Conservation (phyloP, 2,329 filamentous ascomycete species). For the Domatiomyces catenatus region DNA sequence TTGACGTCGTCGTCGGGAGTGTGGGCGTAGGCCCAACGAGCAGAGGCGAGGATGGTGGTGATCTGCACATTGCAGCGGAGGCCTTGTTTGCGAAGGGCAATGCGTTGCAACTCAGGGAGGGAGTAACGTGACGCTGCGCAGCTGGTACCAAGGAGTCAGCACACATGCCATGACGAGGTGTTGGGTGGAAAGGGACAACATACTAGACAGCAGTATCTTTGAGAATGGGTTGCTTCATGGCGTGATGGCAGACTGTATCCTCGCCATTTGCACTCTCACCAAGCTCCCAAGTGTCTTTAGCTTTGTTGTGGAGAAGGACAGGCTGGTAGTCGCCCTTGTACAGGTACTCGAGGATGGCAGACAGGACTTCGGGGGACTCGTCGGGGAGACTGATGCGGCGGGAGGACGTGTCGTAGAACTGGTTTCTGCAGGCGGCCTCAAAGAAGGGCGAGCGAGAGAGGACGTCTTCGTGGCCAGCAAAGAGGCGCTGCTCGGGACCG, state of each 20-base stretch:
- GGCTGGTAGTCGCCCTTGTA: conserved; percentile 97
- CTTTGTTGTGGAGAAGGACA: conserved; percentile 72
- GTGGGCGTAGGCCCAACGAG: conserved; percentile 89
- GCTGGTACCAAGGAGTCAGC: neutral
- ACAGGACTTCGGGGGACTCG: conserved; percentile 78
- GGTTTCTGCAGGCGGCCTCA: conserved; percentile 52
- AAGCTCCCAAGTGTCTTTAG: conserved; percentile 75
- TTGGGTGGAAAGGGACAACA: neutral
- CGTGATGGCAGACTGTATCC: conserved; percentile 56
- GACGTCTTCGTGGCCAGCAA: conserved; percentile 87
- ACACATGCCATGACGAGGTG: neutral
- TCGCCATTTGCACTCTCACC: conserved; percentile 41
- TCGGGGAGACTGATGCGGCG: conserved; percentile 65
- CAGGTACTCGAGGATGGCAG: conserved; percentile 84
- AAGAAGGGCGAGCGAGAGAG: conserved; percentile 77
- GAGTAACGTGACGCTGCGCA: conserved; percentile 82
- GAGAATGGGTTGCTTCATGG: conserved; percentile 60
- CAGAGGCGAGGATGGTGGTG: conserved; percentile 76
- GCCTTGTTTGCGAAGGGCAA: conserved; percentile 87
- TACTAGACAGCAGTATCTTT: conserved; percentile 81
- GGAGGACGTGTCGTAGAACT: conserved; percentile 49
- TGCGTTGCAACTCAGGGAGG: conserved; percentile 78
- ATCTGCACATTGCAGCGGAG: conserved; percentile 86
- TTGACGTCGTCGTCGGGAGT: conserved; percentile 84
- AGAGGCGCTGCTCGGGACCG: conserved; percentile 69